Conservation (phyloP, 208 protist species). For the Trypanosoma melophagium region DNA sequence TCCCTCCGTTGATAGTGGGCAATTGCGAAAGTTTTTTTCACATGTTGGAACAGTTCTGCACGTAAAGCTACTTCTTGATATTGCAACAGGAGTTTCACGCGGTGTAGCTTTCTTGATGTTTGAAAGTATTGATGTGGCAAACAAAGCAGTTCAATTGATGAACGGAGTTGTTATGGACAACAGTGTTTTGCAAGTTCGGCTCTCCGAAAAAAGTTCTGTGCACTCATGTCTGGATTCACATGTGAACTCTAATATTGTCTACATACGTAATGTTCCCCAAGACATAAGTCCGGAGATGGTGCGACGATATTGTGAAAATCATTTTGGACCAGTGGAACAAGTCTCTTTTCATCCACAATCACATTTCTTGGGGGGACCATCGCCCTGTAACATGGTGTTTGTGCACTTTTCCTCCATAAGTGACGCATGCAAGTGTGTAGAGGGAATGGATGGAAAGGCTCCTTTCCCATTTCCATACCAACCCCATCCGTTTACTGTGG, state of each 20-base stretch:
- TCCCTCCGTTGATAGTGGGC: constrained; percentile 14
- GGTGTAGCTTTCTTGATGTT: constrained; percentile 31
- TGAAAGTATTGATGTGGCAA: constrained; percentile 20
- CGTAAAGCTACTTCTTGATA: constrained; percentile 30
- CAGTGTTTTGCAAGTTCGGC: constrained; percentile 19
- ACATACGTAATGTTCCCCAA: constrained; percentile 29
- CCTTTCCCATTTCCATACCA: constrained; percentile 25
- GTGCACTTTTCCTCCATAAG: constrained; percentile 18
- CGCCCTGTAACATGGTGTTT: constrained; percentile 29
- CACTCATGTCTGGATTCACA: constrained; percentile 24
- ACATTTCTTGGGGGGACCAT: constrained; percentile 21
- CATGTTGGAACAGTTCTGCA: constrained; percentile 23
- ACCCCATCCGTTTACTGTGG: constrained; percentile 22
- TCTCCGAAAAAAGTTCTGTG: constrained; percentile 23
- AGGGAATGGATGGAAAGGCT: constrained; percentile 27
- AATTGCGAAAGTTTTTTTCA: constrained; percentile 18
- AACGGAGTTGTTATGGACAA: constrained; percentile 23
- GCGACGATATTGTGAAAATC: constrained; percentile 13
- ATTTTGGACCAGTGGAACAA: constrained; percentile 22
- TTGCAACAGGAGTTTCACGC: constrained; percentile 26
- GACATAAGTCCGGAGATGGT: constrained; percentile 10
- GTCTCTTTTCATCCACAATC: constrained; percentile 24
- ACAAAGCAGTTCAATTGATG: constrained; percentile 17
- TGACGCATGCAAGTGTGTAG: constrained; percentile 25
- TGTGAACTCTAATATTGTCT: constrained; percentile 28